Evolutionary conservation across 352 stramenopile genomes (phyloP).

Genomic region (Phytopythium cucurbitacearum): DNA sequence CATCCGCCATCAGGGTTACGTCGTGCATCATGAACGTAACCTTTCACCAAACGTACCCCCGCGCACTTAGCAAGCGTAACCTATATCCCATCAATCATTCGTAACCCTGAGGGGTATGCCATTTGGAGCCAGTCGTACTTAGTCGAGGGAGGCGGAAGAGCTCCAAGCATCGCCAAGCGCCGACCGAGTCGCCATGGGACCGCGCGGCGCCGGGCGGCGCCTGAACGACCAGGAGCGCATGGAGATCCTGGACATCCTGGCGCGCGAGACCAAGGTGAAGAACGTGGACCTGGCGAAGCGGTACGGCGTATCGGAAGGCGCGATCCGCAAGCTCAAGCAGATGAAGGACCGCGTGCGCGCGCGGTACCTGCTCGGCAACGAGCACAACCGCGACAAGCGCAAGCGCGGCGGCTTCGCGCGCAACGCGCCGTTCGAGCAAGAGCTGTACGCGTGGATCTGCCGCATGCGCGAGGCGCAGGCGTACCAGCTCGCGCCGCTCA

Average conservation of each 20-base stretch:
- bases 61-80: background rate
- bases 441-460: conserved; percentile 85
- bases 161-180: background rate
- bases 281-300: conserved; percentile 83
- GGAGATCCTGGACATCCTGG: conserved; percentile 83
- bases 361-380: conserved; percentile 78
- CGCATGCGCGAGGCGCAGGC: conserved; percentile 76
- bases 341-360: conserved; percentile 83
- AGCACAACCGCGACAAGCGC: conserved; percentile 84
- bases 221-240: conserved; percentile 89
- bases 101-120: conserved; percentile 1
- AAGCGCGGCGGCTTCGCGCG: conserved; percentile 81
- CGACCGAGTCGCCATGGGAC: conserved; percentile 37
- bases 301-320: conserved; percentile 83
- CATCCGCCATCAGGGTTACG: background rate
- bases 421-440: conserved; percentile 81
- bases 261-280: conserved; percentile 79
- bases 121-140: conserved; percentile 20
- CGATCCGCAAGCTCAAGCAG: conserved; percentile 87
- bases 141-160: conserved; percentile 9
- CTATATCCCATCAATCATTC: conserved; percentile 6
- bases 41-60: conserved; percentile 6
- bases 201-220: conserved; percentile 65
- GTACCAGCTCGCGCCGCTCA: conserved; percentile 83
- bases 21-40: conserved; percentile 9